A percentile compares a stretch with the other conserved stretches of the same genome.
These are phyloP conservation scores for Penstemon davidsonii DNA, from an alignment of 257 asterid genomes.

Conservation along the genomic window DNA sequence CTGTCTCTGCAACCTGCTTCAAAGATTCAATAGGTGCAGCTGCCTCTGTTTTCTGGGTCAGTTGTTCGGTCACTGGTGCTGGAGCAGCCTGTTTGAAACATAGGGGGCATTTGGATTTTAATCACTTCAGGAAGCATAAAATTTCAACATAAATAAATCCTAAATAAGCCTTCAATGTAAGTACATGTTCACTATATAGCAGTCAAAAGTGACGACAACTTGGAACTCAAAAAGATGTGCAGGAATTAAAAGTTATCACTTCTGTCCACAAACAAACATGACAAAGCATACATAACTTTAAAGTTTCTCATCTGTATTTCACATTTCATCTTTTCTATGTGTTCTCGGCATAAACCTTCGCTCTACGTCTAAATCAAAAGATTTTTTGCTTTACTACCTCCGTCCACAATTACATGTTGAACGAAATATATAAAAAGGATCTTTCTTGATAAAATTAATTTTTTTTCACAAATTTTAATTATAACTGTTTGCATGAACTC, in stretches of 20 bases:
- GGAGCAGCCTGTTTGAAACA: constrained; percentile 62
- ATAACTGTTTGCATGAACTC: neutral
- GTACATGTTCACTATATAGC: neutral
- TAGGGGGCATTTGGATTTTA: constrained; percentile 13
- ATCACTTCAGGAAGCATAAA: constrained; percentile 17
- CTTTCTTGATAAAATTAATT: neutral
- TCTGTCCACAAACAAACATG: constrained; percentile 4
- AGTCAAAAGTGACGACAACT: constrained; percentile 5
- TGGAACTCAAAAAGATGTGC: constrained; percentile 6
- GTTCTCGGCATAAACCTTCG: no score
- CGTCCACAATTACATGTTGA: neutral
- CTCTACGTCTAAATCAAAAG: neutral
- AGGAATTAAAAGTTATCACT: constrained; percentile 1
- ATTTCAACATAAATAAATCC: neutral
- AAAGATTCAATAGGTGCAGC: constrained; percentile 45
- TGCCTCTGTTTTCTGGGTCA: constrained; percentile 56
- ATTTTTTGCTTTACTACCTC: neutral
- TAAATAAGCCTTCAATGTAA: neutral
- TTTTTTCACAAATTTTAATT: neutral
- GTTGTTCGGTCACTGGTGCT: constrained; percentile 47
- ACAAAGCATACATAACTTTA: constrained; percentile 2
- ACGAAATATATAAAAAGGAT: neutral
- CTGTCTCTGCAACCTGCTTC: constrained; percentile 48
- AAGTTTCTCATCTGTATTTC: constrained; percentile 3
- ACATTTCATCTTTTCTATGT: constrained; percentile 1